Evolutionary conservation across 768 basidiomycete genomes (phyloP).

Genomic region (Boletus patriciae): DNA sequence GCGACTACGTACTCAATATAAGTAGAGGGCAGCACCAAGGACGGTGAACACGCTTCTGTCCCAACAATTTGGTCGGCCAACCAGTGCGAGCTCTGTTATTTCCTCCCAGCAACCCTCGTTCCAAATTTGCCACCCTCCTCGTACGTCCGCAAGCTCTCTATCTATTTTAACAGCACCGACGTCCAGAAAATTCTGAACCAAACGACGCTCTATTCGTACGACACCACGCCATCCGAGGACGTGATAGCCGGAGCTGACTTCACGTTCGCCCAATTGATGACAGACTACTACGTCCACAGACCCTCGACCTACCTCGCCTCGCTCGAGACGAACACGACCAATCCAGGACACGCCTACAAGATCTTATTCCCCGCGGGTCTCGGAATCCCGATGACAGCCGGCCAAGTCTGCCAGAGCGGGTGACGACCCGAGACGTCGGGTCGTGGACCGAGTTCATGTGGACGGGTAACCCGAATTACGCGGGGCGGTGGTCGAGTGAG

Average conservation of each 20-base stretch:
- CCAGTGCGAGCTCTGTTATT: slow-evolving; percentile 13
- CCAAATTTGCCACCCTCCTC: slow-evolving; percentile 6
- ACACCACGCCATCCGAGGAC: background rate
- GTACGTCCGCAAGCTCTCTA: background rate
- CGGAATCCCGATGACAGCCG: slow-evolving; percentile 5
- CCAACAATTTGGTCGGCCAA: slow-evolving; percentile 14
- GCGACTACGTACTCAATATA: slow-evolving; percentile 10
- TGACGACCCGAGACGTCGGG: background rate
- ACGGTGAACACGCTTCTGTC: slow-evolving; percentile 9
- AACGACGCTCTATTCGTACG: slow-evolving; percentile 10
- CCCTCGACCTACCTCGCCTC: slow-evolving; percentile 8
- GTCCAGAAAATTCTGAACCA: background rate
- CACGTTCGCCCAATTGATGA: background rate
- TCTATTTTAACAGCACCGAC: slow-evolving; percentile 5
- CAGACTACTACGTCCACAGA: slow-evolving; percentile 9
- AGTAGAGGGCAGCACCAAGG: slow-evolving; percentile 10
- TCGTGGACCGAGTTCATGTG: slow-evolving; percentile 8
- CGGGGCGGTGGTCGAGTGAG: slow-evolving; percentile 3
- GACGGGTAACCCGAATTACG: slow-evolving; percentile 12
- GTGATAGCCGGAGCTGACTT: slow-evolving; percentile 12
- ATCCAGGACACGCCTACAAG: slow-evolving; percentile 13
- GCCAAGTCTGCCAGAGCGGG: slow-evolving; percentile 1
- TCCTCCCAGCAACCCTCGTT: slow-evolving; percentile 9
- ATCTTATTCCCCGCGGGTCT: slow-evolving; percentile 2
- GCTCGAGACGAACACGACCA: slow-evolving; percentile 13